A percentile compares a stretch with the other conserved stretches of the same genome.
Conservation (phyloP, 2,329 filamentous ascomycete species). For the Penicillium sp. region DNA sequence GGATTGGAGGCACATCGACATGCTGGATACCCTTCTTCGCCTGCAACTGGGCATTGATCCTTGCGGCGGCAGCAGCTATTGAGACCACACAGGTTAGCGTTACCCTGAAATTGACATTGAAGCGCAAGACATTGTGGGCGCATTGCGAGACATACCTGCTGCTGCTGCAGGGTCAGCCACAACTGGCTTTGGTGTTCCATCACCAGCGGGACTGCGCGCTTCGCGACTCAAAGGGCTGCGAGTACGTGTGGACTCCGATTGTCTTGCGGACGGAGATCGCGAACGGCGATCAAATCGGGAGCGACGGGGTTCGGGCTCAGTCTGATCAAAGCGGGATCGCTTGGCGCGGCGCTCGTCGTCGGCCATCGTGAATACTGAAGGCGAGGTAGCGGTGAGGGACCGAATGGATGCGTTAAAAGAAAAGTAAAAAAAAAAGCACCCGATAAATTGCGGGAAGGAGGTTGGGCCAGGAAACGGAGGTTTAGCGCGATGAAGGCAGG, state of each 20-base stretch:
- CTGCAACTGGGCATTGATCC: conserved; percentile 79
- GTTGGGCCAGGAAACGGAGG: neutral
- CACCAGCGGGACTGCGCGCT: conserved; percentile 48
- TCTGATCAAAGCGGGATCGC: conserved; percentile 93
- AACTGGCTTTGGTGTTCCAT: conserved; percentile 45
- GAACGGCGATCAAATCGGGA: conserved; percentile 92
- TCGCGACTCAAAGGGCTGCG: conserved; percentile 71
- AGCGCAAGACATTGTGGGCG: neutral
- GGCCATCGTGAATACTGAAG: conserved; percentile 57
- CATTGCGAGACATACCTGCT: conserved; percentile 59
- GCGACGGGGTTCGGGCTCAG: conserved; percentile 73
- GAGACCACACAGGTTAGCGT: conserved; percentile 15
- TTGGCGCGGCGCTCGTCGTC: conserved; percentile 75
- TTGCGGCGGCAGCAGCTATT: conserved; percentile 80
- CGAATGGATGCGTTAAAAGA: neutral
- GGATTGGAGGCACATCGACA: conserved; percentile 82
- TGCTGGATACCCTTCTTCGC: conserved; percentile 88
- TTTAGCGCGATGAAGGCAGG: neutral
- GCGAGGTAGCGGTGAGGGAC: neutral
- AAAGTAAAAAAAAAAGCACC: conserved; percentile 1
- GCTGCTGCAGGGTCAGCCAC: conserved; percentile 70
- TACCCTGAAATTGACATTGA: neutral
- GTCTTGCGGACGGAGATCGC: conserved; percentile 70
- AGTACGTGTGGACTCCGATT: conserved; percentile 69
- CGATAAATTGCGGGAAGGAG: neutral